Percentiles rank a stretch among this genome's conserved stretches.
phyloP scores from a whole-genome alignment of 495 filamentous ascomycete species.

The Talaromyces liani region DNA sequence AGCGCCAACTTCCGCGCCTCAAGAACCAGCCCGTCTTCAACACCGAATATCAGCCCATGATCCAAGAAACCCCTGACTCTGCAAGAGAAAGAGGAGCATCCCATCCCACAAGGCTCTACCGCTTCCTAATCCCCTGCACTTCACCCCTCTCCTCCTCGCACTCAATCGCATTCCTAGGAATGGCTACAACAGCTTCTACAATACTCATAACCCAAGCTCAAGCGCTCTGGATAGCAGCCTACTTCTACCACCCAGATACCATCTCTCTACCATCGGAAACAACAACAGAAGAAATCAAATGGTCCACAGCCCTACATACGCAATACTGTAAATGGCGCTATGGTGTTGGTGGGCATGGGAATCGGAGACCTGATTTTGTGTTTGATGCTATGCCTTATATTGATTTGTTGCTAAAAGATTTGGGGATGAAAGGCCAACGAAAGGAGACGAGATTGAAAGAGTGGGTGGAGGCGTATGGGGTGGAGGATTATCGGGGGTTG shows the following conservation, averaged over 20 bases:
- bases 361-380: constrained; percentile 60
- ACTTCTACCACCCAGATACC: constrained; percentile 38
- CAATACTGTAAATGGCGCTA: constrained; percentile 66
- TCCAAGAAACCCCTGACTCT: constrained; percentile 13
- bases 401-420: constrained; percentile 59
- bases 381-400: constrained; percentile 76
- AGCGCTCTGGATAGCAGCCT: constrained; percentile 66
- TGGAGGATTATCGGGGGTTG: constrained; percentile 54
- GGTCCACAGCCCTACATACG: constrained; percentile 56
- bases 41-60: constrained; percentile 22
- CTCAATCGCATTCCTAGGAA: constrained; percentile 62
- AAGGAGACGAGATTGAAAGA: constrained; percentile 40
- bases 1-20: constrained; percentile 58
- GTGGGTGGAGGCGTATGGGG: constrained; percentile 47
- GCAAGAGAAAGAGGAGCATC: constrained; percentile 16
- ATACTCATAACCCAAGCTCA: constrained; percentile 57
- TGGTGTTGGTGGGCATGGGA: constrained; percentile 51
- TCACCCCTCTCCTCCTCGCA: constrained; percentile 36
- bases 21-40: constrained; percentile 29
- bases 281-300: constrained; percentile 17
- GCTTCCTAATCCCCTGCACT: constrained; percentile 63
- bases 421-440: constrained; percentile 44
- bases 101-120: constrained; percentile 49
- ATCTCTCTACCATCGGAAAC: constrained; percentile 17
- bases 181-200: constrained; percentile 57